These are phyloP conservation scores for Pluteus cervinus DNA, from an alignment of 768 basidiomycete genomes.

Conservation along the genomic window DNA sequence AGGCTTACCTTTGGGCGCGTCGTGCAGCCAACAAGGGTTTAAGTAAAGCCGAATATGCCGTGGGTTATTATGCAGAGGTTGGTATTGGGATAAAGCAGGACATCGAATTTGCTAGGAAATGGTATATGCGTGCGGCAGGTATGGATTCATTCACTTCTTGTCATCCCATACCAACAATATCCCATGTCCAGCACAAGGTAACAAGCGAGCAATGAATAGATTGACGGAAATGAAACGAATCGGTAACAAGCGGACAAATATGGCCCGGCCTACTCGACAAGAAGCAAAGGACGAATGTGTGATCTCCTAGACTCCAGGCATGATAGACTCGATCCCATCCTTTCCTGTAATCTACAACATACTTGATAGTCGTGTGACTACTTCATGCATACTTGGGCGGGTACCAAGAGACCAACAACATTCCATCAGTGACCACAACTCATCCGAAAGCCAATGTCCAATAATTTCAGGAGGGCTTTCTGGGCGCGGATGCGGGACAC, in stretches of 20 bases:
- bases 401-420: constrained; percentile 42
- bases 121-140: constrained; percentile 99
- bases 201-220: constrained; percentile 94
- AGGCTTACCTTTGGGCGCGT: constrained; percentile 98
- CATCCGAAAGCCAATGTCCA: constrained; percentile 36
- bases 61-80: constrained; percentile 96
- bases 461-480: constrained; percentile 21
- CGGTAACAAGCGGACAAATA: constrained; percentile 72
- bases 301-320: constrained; percentile 47
- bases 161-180: background rate
- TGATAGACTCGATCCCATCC: constrained; percentile 6
- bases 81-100: constrained; percentile 98
- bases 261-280: constrained; percentile 84
- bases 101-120: constrained; percentile 90
- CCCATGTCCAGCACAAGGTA: constrained; percentile 75
- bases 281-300: constrained; percentile 94
- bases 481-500: constrained; percentile 38
- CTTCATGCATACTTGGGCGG: constrained; percentile 35
- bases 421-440: constrained; percentile 39
- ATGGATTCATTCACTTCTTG: constrained; percentile 20
- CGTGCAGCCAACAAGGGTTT: constrained; percentile 95
- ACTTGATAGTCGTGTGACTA: too few relatives aligned
- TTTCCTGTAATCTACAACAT: constrained; percentile 1
- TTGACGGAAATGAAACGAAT: constrained; percentile 92
- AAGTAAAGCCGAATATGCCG: constrained; percentile 97